phyloP scores from a whole-genome alignment of 345 rosid genomes.

The Erucastrum elatum region DNA sequence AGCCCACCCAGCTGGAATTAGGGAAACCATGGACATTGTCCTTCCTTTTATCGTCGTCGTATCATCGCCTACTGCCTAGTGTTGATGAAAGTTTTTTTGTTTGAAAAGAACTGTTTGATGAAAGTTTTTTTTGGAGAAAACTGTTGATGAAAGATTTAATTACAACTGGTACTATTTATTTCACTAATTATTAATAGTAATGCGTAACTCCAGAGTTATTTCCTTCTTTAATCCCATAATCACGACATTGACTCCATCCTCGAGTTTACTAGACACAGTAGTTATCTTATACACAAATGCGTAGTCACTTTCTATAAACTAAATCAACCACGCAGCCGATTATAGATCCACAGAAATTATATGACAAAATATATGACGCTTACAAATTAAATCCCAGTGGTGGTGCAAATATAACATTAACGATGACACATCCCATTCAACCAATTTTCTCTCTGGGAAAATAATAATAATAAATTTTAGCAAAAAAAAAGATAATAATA shows the following conservation, averaged over 20 bases:
- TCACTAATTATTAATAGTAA: neutral
- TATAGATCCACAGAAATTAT: too few species aligned
- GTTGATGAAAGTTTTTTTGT: neutral
- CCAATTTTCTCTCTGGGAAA: neutral
- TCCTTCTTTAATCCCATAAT: neutral
- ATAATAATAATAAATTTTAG: neutral
- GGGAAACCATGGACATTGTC: constrained; percentile 21
- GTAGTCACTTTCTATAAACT: neutral
- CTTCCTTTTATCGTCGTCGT: neutral
- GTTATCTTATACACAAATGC: neutral
- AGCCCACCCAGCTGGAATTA: constrained; percentile 7
- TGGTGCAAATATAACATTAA: neutral
- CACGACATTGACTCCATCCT: neutral
- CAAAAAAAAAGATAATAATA: neutral
- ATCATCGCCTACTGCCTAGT: neutral
- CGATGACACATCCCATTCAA: neutral
- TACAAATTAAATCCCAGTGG: neutral
- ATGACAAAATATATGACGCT: too few species aligned
- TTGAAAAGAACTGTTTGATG: too few species aligned
- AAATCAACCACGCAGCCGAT: neutral
- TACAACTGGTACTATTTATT: neutral
- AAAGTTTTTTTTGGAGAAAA: too few species aligned
- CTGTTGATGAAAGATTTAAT: neutral
- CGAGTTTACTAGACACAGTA: neutral
- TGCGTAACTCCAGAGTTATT: neutral